phyloP scores from a whole-genome alignment of 164 flowering plant species.

The Annona squamosa region DNA sequence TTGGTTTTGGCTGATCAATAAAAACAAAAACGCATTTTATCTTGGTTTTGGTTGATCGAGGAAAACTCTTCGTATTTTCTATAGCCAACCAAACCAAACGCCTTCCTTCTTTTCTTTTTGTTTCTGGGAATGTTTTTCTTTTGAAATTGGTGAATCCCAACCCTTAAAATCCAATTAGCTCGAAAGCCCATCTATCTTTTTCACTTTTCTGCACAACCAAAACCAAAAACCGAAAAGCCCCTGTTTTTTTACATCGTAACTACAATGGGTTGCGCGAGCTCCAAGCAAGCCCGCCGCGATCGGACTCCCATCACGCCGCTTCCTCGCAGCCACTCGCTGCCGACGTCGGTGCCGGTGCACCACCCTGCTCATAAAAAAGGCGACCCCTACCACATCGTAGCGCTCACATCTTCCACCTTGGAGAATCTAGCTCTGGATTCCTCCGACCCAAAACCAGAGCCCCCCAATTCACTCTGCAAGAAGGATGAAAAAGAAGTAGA shows the following conservation, averaged over 20 bases:
- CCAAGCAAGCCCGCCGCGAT: constrained; percentile 44
- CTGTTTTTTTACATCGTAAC: neutral
- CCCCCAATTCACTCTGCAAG: neutral
- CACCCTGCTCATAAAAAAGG: constrained; percentile 27
- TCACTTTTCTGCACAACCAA: neutral
- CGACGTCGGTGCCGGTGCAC: constrained; percentile 37
- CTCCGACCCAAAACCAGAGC: neutral
- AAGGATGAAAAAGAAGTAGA: neutral
- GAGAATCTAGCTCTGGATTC: constrained; percentile 46
- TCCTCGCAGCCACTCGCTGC: constrained; percentile 43
- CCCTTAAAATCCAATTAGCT: neutral
- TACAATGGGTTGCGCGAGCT: constrained; percentile 63
- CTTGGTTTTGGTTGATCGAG: neutral
- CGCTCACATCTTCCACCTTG: constrained; percentile 57
- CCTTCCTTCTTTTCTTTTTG: neutral
- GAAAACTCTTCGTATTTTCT: neutral
- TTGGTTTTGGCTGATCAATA: neutral
- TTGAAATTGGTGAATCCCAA: too few relatives aligned
- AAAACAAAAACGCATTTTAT: too few relatives aligned
- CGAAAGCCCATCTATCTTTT: neutral
- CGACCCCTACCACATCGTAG: constrained; percentile 53
- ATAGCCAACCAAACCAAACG: neutral
- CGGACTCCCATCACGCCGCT: constrained; percentile 31
- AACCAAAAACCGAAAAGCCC: neutral
- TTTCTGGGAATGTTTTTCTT: neutral